Conservation (phyloP, 1,139 yeast genomes). For the Zygotorulaspora mrakii region DNA sequence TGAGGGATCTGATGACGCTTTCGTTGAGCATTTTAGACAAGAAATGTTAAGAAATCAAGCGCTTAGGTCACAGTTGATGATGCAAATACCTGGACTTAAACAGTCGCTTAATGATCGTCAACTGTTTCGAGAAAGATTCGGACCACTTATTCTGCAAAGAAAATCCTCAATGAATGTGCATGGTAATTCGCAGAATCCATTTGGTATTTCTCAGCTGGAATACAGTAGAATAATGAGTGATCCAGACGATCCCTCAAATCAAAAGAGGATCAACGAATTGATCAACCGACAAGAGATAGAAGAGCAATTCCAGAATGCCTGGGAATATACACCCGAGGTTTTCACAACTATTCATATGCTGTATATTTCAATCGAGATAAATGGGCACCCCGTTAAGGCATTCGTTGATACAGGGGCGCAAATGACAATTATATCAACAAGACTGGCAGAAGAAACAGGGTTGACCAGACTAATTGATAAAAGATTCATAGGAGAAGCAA, state of each 20-base stretch:
- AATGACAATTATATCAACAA: conserved; percentile 74
- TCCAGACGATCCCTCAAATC: conserved; percentile 74
- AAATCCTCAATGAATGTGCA: conserved; percentile 22
- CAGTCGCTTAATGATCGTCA: conserved; percentile 49
- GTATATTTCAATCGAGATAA: conserved; percentile 70
- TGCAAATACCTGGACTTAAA: conserved; percentile 44
- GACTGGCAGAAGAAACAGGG: conserved; percentile 69
- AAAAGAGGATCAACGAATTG: conserved; percentile 61
- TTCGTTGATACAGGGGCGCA: conserved; percentile 98
- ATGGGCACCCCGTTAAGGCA: conserved; percentile 79
- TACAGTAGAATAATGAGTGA: conserved; percentile 50
- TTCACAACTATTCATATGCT: conserved; percentile 82
- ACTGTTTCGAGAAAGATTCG: conserved; percentile 49
- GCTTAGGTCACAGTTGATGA: conserved; percentile 39
- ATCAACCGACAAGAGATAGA: conserved; percentile 71
- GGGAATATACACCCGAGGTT: conserved; percentile 86
- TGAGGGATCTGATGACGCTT: conserved; percentile 36
- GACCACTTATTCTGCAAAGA: conserved; percentile 37
- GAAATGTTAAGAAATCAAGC: conserved; percentile 44
- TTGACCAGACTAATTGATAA: conserved; percentile 73
- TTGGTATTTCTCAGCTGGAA: conserved; percentile 45
- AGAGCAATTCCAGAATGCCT: conserved; percentile 73
- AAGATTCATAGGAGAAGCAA: conserved; percentile 75
- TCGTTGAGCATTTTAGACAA: conserved; percentile 51
- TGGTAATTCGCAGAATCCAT: conserved; percentile 31